Percentiles rank a stretch among this genome's conserved stretches.
phyloP scores from a whole-genome alignment of 2,329 filamentous ascomycete genomes.

The Penicillium sp. region DNA sequence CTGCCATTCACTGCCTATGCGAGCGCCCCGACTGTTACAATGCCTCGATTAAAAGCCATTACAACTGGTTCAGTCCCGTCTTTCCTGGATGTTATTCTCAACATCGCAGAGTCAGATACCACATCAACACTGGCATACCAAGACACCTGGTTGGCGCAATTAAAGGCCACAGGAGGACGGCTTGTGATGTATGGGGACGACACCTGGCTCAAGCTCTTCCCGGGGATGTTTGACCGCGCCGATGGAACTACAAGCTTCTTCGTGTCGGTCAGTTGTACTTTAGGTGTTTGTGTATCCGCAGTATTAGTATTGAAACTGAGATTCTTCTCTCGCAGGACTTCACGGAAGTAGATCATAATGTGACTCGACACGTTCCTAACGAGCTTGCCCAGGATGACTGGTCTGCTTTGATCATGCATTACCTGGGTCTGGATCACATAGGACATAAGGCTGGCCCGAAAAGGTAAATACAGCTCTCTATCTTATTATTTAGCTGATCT shows the following conservation, averaged over 20 bases:
- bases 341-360: constrained; percentile 95
- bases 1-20: constrained; percentile 94
- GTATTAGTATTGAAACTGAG: constrained; percentile 13
- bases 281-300: neutral
- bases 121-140: constrained; percentile 82
- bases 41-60: constrained; percentile 95
- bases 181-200: constrained; percentile 96
- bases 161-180: constrained; percentile 73
- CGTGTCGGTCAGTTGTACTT: constrained; percentile 69
- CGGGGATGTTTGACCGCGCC: constrained; percentile 75
- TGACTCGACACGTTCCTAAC: constrained; percentile 79
- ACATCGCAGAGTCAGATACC: constrained; percentile 91
- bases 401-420: constrained; percentile 92
- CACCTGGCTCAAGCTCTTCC: constrained; percentile 97
- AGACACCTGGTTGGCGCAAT: constrained; percentile 94
- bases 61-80: constrained; percentile 98
- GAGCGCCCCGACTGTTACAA: constrained; percentile 94
- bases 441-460: constrained; percentile 91
- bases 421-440: constrained; percentile 93
- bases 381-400: constrained; percentile 79
- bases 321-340: constrained; percentile 66
- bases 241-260: constrained; percentile 98
- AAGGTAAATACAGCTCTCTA: constrained; percentile 52
- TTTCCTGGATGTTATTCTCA: constrained; percentile 93
- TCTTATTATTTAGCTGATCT: neutral